A percentile compares a stretch with the other conserved stretches of the same genome.
Evolutionary conservation across 768 basidiomycete genomes (phyloP).

Genomic region (Rhodotorula graminis): DNA sequence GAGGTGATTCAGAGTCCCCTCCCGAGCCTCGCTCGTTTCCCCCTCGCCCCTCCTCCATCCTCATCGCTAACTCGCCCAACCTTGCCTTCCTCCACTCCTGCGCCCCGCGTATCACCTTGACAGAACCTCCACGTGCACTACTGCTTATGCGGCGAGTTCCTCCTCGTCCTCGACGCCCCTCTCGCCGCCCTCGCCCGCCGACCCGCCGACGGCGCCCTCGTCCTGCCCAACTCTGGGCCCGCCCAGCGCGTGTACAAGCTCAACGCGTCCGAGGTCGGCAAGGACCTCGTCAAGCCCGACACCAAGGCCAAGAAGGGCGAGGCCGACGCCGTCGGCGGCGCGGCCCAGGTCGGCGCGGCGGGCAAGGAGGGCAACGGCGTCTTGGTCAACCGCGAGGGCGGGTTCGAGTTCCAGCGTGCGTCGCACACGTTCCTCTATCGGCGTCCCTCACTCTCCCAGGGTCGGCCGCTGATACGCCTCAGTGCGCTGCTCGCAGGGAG

Average conservation of each 20-base stretch:
- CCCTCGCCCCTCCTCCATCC: background rate
- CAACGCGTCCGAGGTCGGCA: conserved; percentile 7
- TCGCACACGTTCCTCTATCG: background rate
- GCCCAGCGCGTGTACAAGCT: conserved; percentile 24
- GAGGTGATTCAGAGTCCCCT: background rate
- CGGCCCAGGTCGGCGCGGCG: conserved; percentile 1
- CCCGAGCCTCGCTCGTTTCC: too few relatives aligned
- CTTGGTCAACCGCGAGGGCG: conserved; percentile 18
- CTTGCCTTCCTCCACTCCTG: too few relatives aligned
- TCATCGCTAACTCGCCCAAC: background rate
- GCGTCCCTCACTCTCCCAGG: too few relatives aligned
- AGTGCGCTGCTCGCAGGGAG: conserved; percentile 5
- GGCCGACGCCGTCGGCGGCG: background rate
- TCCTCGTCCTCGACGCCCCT: conserved; percentile 27
- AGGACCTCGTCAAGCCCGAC: background rate
- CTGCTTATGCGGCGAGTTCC: conserved; percentile 36
- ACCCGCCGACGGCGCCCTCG: conserved; percentile 17
- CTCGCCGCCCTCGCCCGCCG: conserved; percentile 17
- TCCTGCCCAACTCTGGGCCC: conserved; percentile 13
- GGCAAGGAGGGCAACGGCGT: conserved; percentile 29
- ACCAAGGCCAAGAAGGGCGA: background rate
- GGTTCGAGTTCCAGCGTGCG: conserved; percentile 36
- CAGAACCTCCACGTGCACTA: conserved; percentile 17
- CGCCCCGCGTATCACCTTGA: background rate
- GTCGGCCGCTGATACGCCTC: background rate